phyloP scores from a whole-genome alignment of 2,329 filamentous ascomycete species.

The Pezicula radicicola region DNA sequence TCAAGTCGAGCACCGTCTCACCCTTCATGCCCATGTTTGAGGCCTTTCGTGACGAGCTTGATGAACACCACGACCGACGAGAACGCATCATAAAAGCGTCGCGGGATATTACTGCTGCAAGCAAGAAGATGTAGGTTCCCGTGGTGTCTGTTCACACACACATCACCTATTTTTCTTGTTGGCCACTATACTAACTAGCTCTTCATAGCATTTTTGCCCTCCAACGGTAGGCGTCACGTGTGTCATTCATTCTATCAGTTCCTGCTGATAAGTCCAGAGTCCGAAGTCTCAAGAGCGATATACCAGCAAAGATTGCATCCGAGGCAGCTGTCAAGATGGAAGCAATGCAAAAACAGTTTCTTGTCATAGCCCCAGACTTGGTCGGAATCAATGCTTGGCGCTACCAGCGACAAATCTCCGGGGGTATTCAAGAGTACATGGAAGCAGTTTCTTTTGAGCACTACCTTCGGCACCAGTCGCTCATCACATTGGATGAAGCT shows the following conservation, averaged over 20 bases:
- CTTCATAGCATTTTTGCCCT: conserved; percentile 70
- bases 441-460: conserved; percentile 87
- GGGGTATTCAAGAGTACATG: conserved; percentile 88
- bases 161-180: not conserved
- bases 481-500: conserved; percentile 68
- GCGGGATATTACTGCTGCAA: conserved; percentile 86
- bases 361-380: conserved; percentile 67
- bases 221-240: conserved; percentile 58
- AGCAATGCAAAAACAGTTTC: conserved; percentile 69
- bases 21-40: conserved; percentile 77
- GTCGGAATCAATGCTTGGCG: conserved; percentile 77
- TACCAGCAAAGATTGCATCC: conserved; percentile 67
- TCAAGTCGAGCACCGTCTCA: conserved; percentile 19
- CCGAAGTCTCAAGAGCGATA: conserved; percentile 55
- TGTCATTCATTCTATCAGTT: not conserved
- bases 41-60: conserved; percentile 79
- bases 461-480: conserved; percentile 74
- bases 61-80: conserved; percentile 89
- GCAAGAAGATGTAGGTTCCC: conserved; percentile 84
- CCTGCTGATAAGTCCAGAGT: conserved; percentile 44
- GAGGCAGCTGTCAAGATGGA: conserved; percentile 59
- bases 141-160: not conserved
- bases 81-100: conserved; percentile 89
- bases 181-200: conserved; percentile 16
- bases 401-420: conserved; percentile 73